phyloP scores from a whole-genome alignment of 1,284 basidiomycete genomes.

The Taiwanofungus camphoratus region DNA sequence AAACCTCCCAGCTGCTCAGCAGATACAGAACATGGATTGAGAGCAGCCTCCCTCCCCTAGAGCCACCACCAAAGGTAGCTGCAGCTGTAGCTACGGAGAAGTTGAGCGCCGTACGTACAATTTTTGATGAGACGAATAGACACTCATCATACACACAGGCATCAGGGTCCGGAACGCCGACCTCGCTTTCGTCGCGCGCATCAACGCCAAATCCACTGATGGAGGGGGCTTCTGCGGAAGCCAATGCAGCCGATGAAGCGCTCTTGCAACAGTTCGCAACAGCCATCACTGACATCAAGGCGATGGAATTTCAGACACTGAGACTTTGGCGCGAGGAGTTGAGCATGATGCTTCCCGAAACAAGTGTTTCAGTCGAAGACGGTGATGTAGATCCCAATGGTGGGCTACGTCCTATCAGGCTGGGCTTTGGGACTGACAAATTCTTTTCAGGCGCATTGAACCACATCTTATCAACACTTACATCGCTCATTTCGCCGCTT shows the following conservation, averaged over 20 bases:
- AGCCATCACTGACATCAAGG: constrained; percentile 58
- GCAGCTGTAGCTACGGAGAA: constrained; percentile 32
- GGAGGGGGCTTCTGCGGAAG: constrained; percentile 50
- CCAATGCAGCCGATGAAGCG: constrained; percentile 52
- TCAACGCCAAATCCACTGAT: constrained; percentile 43
- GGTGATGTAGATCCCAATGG: constrained; percentile 47
- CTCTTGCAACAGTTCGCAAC: constrained; percentile 56
- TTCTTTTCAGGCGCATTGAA: constrained; percentile 55
- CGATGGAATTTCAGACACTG: constrained; percentile 44
- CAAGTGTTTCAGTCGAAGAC: constrained; percentile 19
- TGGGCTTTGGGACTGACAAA: neutral
- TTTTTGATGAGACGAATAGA: no score
- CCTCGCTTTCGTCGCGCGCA: constrained; percentile 33
- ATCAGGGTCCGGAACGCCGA: constrained; percentile 11
- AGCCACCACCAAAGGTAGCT: constrained; percentile 27
- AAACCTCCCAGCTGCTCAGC: constrained; percentile 54
- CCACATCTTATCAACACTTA: constrained; percentile 43
- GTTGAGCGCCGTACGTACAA: constrained; percentile 19
- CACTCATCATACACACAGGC: no score
- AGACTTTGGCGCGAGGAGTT: constrained; percentile 67
- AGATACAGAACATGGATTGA: constrained; percentile 76
- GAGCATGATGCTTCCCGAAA: constrained; percentile 48
- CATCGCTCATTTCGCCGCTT: constrained; percentile 45
- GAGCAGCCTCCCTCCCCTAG: constrained; percentile 35
- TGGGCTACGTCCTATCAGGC: constrained; percentile 21